phyloP scores from a whole-genome alignment of 495 filamentous ascomycete genomes.

The Penicillium desertorum region DNA sequence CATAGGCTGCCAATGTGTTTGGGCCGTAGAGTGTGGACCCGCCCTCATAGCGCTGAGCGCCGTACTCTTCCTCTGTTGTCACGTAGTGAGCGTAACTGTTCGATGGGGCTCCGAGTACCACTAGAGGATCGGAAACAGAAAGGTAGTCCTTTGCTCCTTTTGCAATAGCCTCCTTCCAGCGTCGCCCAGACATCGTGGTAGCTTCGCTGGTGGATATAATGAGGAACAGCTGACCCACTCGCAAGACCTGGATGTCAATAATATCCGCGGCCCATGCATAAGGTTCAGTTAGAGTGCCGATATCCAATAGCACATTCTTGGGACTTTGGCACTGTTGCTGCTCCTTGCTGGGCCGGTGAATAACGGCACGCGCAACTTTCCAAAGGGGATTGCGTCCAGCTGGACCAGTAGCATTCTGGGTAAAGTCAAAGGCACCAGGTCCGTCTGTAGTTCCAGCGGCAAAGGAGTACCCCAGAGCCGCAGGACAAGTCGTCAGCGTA shows the following conservation, averaged over 20 bases:
- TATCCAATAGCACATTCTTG: conserved; percentile 88
- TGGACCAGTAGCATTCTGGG: conserved; percentile 75
- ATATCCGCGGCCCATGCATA: conserved; percentile 94
- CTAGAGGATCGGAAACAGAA: conserved; percentile 57
- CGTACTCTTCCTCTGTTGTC: conserved; percentile 87
- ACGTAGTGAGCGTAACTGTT: conserved; percentile 98
- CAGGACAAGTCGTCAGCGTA: conserved; percentile 72
- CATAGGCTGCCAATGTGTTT: conserved; percentile 86
- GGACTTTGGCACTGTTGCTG: conserved; percentile 77
- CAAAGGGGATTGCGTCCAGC: conserved; percentile 77
- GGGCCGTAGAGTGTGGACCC: conserved; percentile 93
- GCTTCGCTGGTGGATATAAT: conserved; percentile 89
- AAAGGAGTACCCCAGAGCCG: conserved; percentile 92
- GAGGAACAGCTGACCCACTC: conserved; percentile 85
- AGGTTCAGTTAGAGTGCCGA: conserved; percentile 74
- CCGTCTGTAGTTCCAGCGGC: conserved; percentile 94
- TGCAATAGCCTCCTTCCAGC: conserved; percentile 83
- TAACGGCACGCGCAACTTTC: conserved; percentile 67
- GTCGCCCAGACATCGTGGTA: conserved; percentile 90
- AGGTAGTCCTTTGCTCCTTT: conserved; percentile 51
- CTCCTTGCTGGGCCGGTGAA: conserved; percentile 69
- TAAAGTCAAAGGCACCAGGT: conserved; percentile 92
- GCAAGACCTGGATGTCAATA: conserved; percentile 85
- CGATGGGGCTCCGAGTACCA: conserved; percentile 89
- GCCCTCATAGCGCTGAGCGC: conserved; percentile 89